phyloP scores from a whole-genome alignment of 768 basidiomycete species.

The Tephrocybe rancida region DNA sequence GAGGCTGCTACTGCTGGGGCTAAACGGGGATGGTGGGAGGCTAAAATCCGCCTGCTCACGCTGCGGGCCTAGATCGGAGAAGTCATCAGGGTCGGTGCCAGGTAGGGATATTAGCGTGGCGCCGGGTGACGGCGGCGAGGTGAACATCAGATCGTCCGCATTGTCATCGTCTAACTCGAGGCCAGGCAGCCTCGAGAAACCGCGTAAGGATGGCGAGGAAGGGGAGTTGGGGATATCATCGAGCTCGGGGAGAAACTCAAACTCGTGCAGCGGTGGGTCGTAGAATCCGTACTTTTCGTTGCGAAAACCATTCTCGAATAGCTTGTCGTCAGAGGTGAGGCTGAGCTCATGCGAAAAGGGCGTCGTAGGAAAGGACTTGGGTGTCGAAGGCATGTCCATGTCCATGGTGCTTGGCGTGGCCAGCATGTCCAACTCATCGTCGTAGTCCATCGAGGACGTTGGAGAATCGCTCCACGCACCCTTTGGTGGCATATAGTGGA shows the following conservation, averaged over 20 bases:
- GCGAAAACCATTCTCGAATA: conserved; percentile 3
- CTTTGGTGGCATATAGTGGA: conserved; percentile 6
- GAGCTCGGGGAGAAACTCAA: conserved; percentile 15
- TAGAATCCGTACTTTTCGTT: background rate
- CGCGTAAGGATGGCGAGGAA: conserved; percentile 21
- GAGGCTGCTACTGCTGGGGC: conserved; percentile 23
- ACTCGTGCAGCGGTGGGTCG: conserved; percentile 5
- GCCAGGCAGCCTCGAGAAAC: conserved; percentile 25
- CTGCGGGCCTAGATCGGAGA: conserved; percentile 10
- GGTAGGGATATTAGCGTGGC: conserved; percentile 31
- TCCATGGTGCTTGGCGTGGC: conserved; percentile 21
- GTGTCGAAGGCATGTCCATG: conserved; percentile 22
- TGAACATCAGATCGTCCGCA: conserved; percentile 2
- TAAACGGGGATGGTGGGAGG: conserved; percentile 1
- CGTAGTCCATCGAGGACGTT: conserved; percentile 13
- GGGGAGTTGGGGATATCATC: conserved; percentile 15
- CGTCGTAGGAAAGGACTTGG: conserved; percentile 18
- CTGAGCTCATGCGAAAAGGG: conserved; percentile 10
- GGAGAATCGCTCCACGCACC: conserved; percentile 12
- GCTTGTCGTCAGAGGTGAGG: conserved; percentile 1
- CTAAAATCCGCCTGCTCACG: background rate
- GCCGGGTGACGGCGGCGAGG: conserved; percentile 23
- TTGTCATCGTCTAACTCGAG: conserved; percentile 27
- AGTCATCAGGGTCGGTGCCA: conserved; percentile 35
- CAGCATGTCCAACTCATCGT: conserved; percentile 18